Percentiles rank a stretch among this genome's conserved stretches.
Conservation (phyloP, 2,329 filamentous ascomycete genomes). For the Lasiodiplodia theobromae region DNA sequence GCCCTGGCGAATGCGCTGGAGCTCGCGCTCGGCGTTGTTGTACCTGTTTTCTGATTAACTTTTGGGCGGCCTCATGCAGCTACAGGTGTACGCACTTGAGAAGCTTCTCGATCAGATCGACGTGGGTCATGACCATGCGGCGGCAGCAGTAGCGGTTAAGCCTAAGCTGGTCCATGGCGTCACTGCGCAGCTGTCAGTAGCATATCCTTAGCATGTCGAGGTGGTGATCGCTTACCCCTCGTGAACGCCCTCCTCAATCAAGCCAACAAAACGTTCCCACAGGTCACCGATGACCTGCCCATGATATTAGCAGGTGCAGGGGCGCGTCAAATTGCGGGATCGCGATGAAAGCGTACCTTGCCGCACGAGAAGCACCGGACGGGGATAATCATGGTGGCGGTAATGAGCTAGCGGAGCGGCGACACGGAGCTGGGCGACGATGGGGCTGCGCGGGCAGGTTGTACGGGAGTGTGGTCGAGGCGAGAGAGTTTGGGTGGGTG, state of each 20-base stretch:
- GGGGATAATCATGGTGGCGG: constrained; percentile 89
- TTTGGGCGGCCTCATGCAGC: neutral
- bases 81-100: constrained; percentile 57
- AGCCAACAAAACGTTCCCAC: constrained; percentile 92
- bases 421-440: constrained; percentile 31
- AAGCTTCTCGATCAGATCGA: constrained; percentile 98
- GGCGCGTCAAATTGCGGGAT: constrained; percentile 2
- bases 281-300: constrained; percentile 91
- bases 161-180: constrained; percentile 94
- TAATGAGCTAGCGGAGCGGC: constrained; percentile 27
- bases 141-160: constrained; percentile 98
- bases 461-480: constrained; percentile 32
- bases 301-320: constrained; percentile 37
- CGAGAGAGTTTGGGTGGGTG: constrained; percentile 33
- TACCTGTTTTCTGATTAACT: constrained; percentile 19
- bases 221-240: constrained; percentile 42
- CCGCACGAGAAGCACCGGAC: constrained; percentile 99
- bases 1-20: constrained; percentile 30
- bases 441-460: constrained; percentile 13
- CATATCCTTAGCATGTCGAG: neutral
- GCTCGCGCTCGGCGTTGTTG: constrained; percentile 30
- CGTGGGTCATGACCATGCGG: constrained; percentile 99
- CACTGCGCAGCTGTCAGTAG: constrained; percentile 60
- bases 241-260: constrained; percentile 71
- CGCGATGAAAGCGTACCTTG: constrained; percentile 70